phyloP scores from a whole-genome alignment of 1,284 basidiomycete genomes.

The Heterobasidion occidentale region DNA sequence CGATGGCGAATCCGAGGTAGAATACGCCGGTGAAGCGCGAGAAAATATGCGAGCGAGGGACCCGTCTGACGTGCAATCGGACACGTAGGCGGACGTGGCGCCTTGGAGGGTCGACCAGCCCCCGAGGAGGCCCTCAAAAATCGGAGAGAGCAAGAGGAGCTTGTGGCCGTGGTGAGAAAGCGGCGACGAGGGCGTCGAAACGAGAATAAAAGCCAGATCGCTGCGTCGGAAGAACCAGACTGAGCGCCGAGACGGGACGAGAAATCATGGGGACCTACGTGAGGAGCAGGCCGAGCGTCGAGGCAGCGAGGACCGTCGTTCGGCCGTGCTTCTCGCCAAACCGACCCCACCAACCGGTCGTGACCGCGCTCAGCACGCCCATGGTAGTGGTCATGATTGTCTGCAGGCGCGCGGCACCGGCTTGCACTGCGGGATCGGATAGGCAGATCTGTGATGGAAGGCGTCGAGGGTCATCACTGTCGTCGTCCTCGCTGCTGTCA shows the following conservation, averaged over 20 bases:
- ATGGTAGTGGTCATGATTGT: conserved; percentile 67
- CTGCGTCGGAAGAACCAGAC: conserved; percentile 25
- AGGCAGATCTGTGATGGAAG: conserved; percentile 46
- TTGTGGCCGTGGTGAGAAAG: conserved; percentile 48
- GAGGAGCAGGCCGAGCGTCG: conserved; percentile 66
- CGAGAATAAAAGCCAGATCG: conserved; percentile 73
- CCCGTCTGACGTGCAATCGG: conserved; percentile 80
- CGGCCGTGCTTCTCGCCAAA: conserved; percentile 77
- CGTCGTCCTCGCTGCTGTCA: conserved; percentile 9
- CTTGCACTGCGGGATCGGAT: conserved; percentile 57
- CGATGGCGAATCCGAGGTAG: conserved; percentile 65
- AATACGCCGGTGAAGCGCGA: conserved; percentile 70
- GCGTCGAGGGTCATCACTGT: conserved; percentile 38
- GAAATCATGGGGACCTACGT: conserved; percentile 42
- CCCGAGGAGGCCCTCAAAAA: conserved; percentile 79
- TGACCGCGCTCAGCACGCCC: conserved; percentile 78
- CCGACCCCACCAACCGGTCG: conserved; percentile 85
- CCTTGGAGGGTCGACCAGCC: conserved; percentile 81
- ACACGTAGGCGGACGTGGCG: conserved; percentile 77
- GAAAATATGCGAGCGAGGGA: conserved; percentile 77
- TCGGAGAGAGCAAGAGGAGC: conserved; percentile 74
- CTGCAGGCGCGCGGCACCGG: conserved; percentile 60
- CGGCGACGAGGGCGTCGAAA: conserved; percentile 63
- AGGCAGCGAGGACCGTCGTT: conserved; percentile 63
- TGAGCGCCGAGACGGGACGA: neutral